phyloP scores from a whole-genome alignment of 257 asterid species.

The Jasminum sambac region DNA sequence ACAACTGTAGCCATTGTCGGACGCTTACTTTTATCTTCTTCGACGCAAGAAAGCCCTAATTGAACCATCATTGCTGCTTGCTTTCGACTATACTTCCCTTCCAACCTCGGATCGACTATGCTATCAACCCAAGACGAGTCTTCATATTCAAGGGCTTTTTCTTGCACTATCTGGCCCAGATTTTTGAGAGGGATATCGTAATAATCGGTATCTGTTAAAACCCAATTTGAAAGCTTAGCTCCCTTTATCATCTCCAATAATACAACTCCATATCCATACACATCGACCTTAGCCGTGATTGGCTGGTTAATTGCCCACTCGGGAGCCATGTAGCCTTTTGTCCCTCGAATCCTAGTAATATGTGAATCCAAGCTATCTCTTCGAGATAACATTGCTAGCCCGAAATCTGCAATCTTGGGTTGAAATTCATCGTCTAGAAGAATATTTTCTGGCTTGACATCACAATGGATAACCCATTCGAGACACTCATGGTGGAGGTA shows the following conservation, averaged over 20 bases:
- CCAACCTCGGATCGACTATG: conserved; percentile 35
- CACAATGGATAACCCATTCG: conserved; percentile 53
- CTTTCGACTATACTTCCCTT: conserved; percentile 28
- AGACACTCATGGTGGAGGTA: conserved; percentile 46
- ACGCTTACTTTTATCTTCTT: conserved; percentile 38
- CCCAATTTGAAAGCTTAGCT: conserved; percentile 36
- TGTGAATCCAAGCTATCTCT: conserved; percentile 32
- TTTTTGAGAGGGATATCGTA: conserved; percentile 27
- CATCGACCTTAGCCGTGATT: conserved; percentile 45
- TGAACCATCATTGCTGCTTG: conserved; percentile 31
- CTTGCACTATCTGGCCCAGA: conserved; percentile 20
- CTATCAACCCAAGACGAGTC: conserved; percentile 31
- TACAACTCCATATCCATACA: conserved; percentile 43
- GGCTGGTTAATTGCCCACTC: conserved; percentile 45
- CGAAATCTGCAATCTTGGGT: conserved; percentile 49
- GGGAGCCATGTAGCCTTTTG: conserved; percentile 47
- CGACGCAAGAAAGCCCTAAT: conserved; percentile 36
- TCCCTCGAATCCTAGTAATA: conserved; percentile 36
- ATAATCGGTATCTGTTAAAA: conserved; percentile 12
- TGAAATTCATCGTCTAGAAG: conserved; percentile 29
- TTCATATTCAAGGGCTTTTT: conserved; percentile 5
- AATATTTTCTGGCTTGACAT: conserved; percentile 43
- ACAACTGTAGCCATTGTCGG: conserved; percentile 45
- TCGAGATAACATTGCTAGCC: conserved; percentile 40
- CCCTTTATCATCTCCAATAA: conserved; percentile 38